Evolutionary conservation across 306 rosid species (phyloP).

Genomic region (Prunus fruticosa): DNA sequence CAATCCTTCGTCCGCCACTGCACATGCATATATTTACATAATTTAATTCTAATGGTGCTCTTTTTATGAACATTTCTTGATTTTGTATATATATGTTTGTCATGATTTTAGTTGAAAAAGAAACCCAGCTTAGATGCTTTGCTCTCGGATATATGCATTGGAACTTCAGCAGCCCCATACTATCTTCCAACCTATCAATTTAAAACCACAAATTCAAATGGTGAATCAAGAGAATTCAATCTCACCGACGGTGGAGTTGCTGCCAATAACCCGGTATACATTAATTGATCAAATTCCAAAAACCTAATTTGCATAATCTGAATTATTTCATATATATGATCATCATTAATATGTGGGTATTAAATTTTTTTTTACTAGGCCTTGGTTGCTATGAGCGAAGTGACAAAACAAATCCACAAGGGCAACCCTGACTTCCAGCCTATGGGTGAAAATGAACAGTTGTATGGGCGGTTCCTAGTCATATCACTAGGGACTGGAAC

Average conservation of each 20-base stretch:
- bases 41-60: no score
- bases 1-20: no score
- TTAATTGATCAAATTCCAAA: neutral
- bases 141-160: conserved; percentile 37
- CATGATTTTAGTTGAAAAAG: neutral
- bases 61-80: neutral
- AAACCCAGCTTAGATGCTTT: neutral
- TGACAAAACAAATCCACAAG: conserved; percentile 25
- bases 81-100: neutral
- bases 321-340: neutral
- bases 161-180: conserved; percentile 41
- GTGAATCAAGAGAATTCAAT: conserved; percentile 29
- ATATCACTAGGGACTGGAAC: conserved; percentile 45
- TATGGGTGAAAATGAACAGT: conserved; percentile 22
- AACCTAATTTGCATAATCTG: neutral
- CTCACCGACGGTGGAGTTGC: conserved; percentile 42
- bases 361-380: conserved; percentile 3
- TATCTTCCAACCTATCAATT: conserved; percentile 32
- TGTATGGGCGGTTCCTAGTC: conserved; percentile 26
- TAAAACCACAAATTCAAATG: neutral
- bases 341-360: neutral
- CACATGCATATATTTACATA: no score
- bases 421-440: conserved; percentile 37
- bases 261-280: conserved; percentile 40
- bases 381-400: conserved; percentile 26